Evolutionary conservation across 768 basidiomycete genomes (phyloP), one percentile per base, ranked within the genome.

Genomic region (Candolleomyces aberdarensis): DNA sequence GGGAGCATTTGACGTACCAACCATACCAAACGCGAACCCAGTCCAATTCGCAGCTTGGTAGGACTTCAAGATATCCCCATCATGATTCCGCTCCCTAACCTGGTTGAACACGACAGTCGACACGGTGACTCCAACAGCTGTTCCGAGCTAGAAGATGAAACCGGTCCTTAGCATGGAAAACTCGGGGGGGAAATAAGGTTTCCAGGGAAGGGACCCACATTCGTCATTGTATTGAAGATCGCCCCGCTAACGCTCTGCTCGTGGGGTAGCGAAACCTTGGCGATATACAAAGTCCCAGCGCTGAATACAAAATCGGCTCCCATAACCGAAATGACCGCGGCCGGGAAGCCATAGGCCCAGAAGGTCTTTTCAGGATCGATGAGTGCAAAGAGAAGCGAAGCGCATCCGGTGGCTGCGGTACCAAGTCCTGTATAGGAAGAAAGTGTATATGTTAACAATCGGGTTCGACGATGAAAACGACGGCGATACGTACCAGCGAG

Each of bases 221-320:
- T 87, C 5, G 83, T 87, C 82, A 93, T 85, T 0, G 91, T 91
- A 68, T 89, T 88, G 71, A 92, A 92, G 19, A 92, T 61, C 11
- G 85, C 91, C 3, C 89, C 91, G 5, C 86, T 85, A 4, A 92
- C 76, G 71, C 85, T 87, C 71, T 93, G 91, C 65, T 93, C 91
- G 58, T 88, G 79, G 3, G 84, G 85, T 1, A 80, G 70, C 1
- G 84, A 80, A 10, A 88, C 78, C 66, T 86, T 88, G 3, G 90
- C 87, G 47, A 91, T 82, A 65, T 88, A 93, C 15, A 93, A 73
- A 5, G 88, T 88, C 2, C 91, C 92, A 0, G 85, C 74, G 0
- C 91, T 76, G 66, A 85, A 92, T 2, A 89, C 84, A 63, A 93
- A 90, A 67, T 93, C 92, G 0, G 85, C 89, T 19, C 92, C 92